A percentile compares a stretch with the other conserved stretches of the same genome.
phyloP scores from a whole-genome alignment of 805 yeast genomes.

The Wickerhamiella spandovensis region DNA sequence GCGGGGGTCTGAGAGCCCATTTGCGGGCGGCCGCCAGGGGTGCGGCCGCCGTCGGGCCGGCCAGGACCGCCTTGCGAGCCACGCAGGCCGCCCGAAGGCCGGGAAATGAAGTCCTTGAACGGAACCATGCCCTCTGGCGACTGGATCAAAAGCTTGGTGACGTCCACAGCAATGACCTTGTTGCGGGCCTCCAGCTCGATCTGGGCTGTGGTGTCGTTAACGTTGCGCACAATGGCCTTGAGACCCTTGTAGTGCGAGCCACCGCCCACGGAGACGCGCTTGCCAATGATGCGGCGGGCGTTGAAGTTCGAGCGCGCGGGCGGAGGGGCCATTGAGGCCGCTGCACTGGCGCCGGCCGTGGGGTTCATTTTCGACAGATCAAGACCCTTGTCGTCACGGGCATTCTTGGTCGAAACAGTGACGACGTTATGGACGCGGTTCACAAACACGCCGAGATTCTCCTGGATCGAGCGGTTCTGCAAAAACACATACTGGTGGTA shows the following conservation, averaged over 20 bases:
- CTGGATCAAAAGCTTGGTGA: conserved; percentile 61
- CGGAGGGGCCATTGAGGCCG: conserved; percentile 41
- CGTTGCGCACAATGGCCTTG: conserved; percentile 84
- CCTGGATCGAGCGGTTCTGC: conserved; percentile 63
- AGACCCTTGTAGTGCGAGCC: conserved; percentile 92
- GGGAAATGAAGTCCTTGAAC: conserved; percentile 54
- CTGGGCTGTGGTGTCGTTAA: conserved; percentile 82
- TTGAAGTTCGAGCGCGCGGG: conserved; percentile 31
- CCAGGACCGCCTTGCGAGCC: conserved; percentile 21
- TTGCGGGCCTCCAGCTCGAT: conserved; percentile 88
- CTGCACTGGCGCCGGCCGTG: conserved; percentile 30
- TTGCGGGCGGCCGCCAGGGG: conserved; percentile 26
- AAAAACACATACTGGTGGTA: conserved; percentile 69
- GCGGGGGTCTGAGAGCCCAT: conserved; percentile 20
- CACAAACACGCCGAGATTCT: conserved; percentile 86
- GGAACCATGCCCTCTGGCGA: conserved; percentile 54
- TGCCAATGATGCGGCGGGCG: conserved; percentile 42
- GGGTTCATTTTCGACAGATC: conserved; percentile 87
- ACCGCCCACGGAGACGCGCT: conserved; percentile 71
- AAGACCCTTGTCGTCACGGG: conserved; percentile 43
- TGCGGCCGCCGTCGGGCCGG: conserved; percentile 18
- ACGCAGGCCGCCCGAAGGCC: conserved; percentile 6
- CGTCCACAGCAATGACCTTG: conserved; percentile 74
- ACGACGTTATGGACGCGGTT: conserved; percentile 61
- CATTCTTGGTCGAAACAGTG: conserved; percentile 75